Percentiles rank a stretch among this genome's conserved stretches.
These are phyloP conservation scores for Coemansia sp. DNA, from an alignment of 192 early-diverging fungal species.

Conservation along the genomic window DNA sequence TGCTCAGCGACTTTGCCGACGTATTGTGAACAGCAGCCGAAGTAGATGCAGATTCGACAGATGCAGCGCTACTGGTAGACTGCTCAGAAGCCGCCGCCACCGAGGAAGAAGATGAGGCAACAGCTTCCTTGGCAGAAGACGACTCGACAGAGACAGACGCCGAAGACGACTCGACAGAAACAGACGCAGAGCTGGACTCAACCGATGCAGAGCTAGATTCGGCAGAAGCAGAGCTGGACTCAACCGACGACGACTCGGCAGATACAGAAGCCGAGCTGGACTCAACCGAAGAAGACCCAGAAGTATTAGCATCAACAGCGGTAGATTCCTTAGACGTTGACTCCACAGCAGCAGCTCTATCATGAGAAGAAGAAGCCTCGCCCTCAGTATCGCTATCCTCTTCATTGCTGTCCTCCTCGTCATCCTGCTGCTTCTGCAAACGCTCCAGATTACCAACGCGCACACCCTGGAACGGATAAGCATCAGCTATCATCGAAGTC, in stretches of 20 bases:
- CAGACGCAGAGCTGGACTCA: slow-evolving; percentile 5
- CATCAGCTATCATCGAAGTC: not conserved
- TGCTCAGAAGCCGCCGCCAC: slow-evolving; percentile 11
- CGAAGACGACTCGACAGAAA: slow-evolving; percentile 12
- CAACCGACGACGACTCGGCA: slow-evolving; percentile 9
- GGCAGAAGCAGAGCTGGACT: no score
- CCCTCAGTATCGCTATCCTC: slow-evolving; percentile 21
- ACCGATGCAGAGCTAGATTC: slow-evolving; percentile 2
- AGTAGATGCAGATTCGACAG: not conserved
- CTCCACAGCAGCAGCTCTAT: not conserved
- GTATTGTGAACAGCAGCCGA: slow-evolving; percentile 8
- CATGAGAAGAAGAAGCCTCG: slow-evolving; percentile 8
- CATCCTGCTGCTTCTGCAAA: slow-evolving; percentile 16
- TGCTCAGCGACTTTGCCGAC: slow-evolving; percentile 30
- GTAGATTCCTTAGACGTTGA: slow-evolving; percentile 11
- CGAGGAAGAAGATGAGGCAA: not conserved
- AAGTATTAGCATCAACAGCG: not conserved
- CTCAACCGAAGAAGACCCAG: slow-evolving; percentile 1
- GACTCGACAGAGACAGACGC: slow-evolving; percentile 16
- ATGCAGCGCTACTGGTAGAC: slow-evolving; percentile 1
- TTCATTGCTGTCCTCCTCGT: slow-evolving; percentile 21
- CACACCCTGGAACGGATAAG: not conserved
- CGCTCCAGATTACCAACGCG: slow-evolving; percentile 23
- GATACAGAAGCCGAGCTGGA: slow-evolving; percentile 2
- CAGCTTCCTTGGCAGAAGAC: slow-evolving; percentile 15